Percentiles rank a stretch among this genome's conserved stretches.
phyloP scores from a whole-genome alignment of 345 rosid species.

The Barbarea vulgaris region DNA sequence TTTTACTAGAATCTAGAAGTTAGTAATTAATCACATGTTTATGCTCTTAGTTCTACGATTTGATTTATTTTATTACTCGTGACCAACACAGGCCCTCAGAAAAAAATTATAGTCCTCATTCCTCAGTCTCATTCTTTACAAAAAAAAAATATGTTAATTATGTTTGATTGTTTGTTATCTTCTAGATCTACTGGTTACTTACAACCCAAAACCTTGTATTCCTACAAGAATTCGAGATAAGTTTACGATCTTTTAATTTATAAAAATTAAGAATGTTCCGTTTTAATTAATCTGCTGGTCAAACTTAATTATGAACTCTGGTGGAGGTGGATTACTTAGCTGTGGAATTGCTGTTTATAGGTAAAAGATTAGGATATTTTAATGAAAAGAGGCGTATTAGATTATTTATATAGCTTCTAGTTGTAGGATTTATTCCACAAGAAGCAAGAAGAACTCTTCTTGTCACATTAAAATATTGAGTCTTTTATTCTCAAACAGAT shows the following conservation, averaged over 20 bases:
- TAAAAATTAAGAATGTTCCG: not conserved
- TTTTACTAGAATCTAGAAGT: not conserved
- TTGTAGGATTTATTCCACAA: constrained; percentile 41
- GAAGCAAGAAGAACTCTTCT: constrained; percentile 22
- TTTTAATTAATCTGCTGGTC: not conserved
- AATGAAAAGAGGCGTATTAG: constrained; percentile 20
- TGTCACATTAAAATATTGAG: constrained; percentile 7
- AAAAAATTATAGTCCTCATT: no score
- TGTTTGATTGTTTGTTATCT: not conserved
- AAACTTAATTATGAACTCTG: constrained; percentile 10
- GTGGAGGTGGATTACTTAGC: constrained; percentile 33
- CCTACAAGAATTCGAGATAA: not conserved
- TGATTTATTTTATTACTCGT: not conserved
- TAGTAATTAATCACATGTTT: constrained; percentile 12
- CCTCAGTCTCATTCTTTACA: not conserved
- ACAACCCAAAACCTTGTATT: not conserved
- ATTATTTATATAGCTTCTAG: constrained; percentile 25
- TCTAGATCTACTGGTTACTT: not conserved
- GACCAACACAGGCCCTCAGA: no score
- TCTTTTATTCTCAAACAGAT: constrained; percentile 33
- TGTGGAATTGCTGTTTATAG: constrained; percentile 25
- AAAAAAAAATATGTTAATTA: not conserved
- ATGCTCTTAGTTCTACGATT: not conserved
- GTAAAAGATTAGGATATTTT: constrained; percentile 36
- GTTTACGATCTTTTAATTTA: not conserved